phyloP scores from a whole-genome alignment of 2,329 filamentous ascomycete genomes.

The Trichoderma endophyticum region DNA sequence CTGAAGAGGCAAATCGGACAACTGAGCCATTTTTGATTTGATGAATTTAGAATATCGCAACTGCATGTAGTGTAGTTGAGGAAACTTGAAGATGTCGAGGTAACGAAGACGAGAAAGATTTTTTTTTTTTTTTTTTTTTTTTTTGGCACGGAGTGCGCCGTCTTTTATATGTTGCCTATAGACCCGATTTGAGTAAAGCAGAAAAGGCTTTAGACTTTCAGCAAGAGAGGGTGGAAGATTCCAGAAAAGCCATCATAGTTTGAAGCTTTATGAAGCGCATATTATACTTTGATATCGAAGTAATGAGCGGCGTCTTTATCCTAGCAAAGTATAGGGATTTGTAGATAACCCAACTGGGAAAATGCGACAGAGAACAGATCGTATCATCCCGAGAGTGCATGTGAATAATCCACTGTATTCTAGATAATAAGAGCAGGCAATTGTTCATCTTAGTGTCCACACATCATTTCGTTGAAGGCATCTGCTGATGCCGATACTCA shows the following conservation, averaged over 20 bases:
- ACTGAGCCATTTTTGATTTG: background rate
- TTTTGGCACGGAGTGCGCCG: background rate
- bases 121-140: background rate
- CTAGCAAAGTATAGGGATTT: too few relatives aligned
- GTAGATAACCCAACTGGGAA: too few relatives aligned
- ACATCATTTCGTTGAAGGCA: too few relatives aligned
- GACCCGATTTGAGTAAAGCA: background rate
- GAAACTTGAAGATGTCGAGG: background rate
- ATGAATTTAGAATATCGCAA: background rate
- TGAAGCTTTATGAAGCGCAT: background rate
- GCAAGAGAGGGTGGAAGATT: too few relatives aligned
- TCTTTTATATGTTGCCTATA: background rate
- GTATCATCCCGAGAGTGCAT: too few relatives aligned
- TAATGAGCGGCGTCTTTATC: too few relatives aligned
- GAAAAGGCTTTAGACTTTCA: background rate
- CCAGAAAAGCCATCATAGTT: background rate
- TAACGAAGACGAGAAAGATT: background rate
- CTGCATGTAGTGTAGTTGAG: background rate
- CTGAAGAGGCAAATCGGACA: background rate
- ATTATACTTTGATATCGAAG: background rate
- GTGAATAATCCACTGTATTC: too few relatives aligned
- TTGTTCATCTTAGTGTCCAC: too few relatives aligned
- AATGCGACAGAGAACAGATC: too few relatives aligned
- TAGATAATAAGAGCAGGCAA: too few relatives aligned
- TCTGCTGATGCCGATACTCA: too few relatives aligned